Conservation (phyloP, 2,329 filamentous ascomycete species). For the Diaporthe aspalathi region DNA sequence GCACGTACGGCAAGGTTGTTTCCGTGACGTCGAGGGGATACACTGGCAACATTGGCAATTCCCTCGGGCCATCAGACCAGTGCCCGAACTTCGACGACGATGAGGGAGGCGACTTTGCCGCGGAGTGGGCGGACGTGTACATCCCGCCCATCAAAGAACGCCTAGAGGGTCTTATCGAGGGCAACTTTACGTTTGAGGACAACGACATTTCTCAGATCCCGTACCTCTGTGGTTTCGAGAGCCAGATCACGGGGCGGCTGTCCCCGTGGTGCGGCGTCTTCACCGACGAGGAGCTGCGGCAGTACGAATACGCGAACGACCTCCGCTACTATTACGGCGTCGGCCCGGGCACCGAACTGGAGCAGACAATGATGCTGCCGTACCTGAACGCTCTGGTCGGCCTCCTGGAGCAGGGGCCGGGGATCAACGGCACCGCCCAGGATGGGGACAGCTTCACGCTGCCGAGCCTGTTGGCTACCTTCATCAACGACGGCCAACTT, state of each 20-base stretch:
- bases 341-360: conserved; percentile 66
- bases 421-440: conserved; percentile 57
- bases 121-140: conserved; percentile 62
- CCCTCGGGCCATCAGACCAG: conserved; percentile 70
- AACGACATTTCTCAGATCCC: conserved; percentile 69
- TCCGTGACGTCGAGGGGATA: conserved; percentile 68
- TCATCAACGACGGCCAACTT: conserved; percentile 75
- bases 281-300: conserved; percentile 68
- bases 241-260: conserved; percentile 70
- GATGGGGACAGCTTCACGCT: conserved; percentile 61
- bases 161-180: conserved; percentile 64
- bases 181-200: conserved; percentile 65
- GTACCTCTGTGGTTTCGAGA: conserved; percentile 77
- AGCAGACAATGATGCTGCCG: conserved; percentile 70
- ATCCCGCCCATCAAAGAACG: conserved; percentile 65
- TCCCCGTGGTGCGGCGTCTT: conserved; percentile 74
- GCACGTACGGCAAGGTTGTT: conserved; percentile 65
- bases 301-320: conserved; percentile 76
- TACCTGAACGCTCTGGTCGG: conserved; percentile 65
- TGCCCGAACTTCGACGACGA: conserved; percentile 69
- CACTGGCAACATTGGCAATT: conserved; percentile 66
- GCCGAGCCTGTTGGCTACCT: conserved; percentile 69
- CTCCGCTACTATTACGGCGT: conserved; percentile 75
- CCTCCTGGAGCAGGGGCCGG: conserved; percentile 64
- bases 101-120: conserved; percentile 59